Conservation (phyloP, 345 rosid species). For the Citrus trifoliata region DNA sequence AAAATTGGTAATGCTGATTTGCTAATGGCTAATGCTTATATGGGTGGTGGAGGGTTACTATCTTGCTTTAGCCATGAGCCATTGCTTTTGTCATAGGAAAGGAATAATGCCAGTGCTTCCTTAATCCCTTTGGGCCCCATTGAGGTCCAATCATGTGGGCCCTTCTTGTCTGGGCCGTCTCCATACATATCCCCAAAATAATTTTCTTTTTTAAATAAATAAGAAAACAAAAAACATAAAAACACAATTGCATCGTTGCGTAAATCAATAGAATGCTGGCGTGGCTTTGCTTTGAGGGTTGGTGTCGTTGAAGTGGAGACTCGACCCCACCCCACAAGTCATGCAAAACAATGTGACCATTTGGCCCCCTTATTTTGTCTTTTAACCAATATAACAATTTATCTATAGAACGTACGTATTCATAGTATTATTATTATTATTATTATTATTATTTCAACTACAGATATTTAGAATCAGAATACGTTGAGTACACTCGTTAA, state of each 20-base stretch:
- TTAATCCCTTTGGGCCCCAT: conserved; percentile 47
- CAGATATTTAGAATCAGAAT: too few relatives aligned
- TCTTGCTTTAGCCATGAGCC: conserved; percentile 35
- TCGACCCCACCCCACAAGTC: conserved; percentile 29
- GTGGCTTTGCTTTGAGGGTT: conserved; percentile 33
- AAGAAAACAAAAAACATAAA: neutral
- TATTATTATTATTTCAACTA: too few relatives aligned
- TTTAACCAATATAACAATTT: neutral
- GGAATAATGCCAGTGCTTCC: conserved; percentile 49
- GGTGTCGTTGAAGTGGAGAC: conserved; percentile 59
- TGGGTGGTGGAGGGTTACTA: conserved; percentile 34
- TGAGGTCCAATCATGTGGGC: conserved; percentile 44
- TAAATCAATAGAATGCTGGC: conserved; percentile 36
- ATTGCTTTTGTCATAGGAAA: conserved; percentile 52
- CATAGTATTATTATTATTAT: too few relatives aligned
- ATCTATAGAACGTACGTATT: too few relatives aligned
- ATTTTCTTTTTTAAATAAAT: neutral
- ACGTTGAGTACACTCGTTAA: too few relatives aligned
- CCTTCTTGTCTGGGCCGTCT: conserved; percentile 34
- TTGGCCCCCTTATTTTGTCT: neutral
- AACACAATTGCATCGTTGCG: conserved; percentile 24
- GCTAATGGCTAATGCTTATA: neutral
- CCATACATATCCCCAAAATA: neutral
- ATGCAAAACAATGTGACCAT: conserved; percentile 11
- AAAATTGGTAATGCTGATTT: neutral